Evolutionary conservation across 2,329 filamentous ascomycete species (phyloP).

Genomic region (Neofusicoccum sp.): DNA sequence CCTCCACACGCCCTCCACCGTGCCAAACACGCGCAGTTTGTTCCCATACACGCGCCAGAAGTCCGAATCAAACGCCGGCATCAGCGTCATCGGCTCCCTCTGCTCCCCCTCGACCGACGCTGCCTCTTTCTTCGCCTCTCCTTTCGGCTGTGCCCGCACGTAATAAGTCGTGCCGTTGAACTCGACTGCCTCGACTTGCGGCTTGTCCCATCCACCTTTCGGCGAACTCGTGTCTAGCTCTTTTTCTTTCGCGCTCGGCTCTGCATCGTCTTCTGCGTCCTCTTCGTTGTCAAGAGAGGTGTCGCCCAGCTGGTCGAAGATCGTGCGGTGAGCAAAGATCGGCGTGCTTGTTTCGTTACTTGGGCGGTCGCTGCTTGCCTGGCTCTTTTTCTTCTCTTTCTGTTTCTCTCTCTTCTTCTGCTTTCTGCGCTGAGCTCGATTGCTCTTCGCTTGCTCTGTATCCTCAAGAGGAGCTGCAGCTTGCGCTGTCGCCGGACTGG

Average conservation of each 20-base stretch:
- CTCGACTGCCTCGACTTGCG: not conserved
- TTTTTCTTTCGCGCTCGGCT: not conserved
- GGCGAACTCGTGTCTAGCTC: not conserved
- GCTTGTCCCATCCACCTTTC: not conserved
- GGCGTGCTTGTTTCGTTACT: not conserved
- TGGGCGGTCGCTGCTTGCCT: not conserved
- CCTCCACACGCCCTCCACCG: slow-evolving; percentile 45
- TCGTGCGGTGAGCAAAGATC: not conserved
- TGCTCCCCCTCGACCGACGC: not conserved
- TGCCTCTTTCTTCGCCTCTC: slow-evolving; percentile 23
- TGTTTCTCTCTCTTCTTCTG: slow-evolving; percentile 23
- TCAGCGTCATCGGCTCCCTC: slow-evolving; percentile 39
- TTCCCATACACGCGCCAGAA: slow-evolving; percentile 62
- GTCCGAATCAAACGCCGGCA: slow-evolving; percentile 51
- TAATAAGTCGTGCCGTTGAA: not conserved
- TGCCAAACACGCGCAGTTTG: slow-evolving; percentile 60
- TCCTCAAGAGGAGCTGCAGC: not conserved
- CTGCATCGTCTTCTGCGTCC: not conserved
- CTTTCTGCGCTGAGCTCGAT: not conserved
- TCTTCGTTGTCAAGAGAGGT: not conserved
- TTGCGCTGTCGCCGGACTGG: not conserved
- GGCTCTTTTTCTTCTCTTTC: slow-evolving; percentile 16
- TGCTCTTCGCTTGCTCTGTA: not conserved
- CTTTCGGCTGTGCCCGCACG: not conserved
- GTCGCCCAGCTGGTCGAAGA: not conserved